Evolutionary conservation across 2,329 filamentous ascomycete genomes (phyloP).

Genomic region (Tolypocladium paradoxum): DNA sequence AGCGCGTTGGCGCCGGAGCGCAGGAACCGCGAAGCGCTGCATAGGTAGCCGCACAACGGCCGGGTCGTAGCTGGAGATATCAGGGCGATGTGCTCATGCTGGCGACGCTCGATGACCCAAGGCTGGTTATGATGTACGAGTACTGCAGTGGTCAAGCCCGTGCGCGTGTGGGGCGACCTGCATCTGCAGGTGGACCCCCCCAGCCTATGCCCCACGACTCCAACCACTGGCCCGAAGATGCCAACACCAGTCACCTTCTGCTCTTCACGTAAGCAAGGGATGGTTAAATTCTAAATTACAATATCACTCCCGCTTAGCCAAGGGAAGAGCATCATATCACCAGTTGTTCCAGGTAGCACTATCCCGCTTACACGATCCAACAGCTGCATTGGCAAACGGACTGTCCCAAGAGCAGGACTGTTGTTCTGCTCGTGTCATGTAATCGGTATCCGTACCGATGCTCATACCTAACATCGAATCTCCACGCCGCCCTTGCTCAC

Average conservation of each 20-base stretch:
- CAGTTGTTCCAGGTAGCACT: too few relatives aligned
- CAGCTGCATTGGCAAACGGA: too few relatives aligned
- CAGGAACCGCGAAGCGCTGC: slow-evolving; percentile 18
- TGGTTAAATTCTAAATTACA: too few relatives aligned
- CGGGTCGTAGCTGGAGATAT: neutral
- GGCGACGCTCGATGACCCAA: neutral
- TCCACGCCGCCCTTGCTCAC: slow-evolving; percentile 55
- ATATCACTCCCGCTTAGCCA: too few relatives aligned
- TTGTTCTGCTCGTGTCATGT: neutral
- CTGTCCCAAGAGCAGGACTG: neutral
- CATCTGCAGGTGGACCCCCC: neutral
- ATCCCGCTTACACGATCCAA: too few relatives aligned
- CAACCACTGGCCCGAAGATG: neutral
- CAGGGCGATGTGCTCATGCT: slow-evolving; percentile 6
- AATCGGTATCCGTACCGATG: too few relatives aligned
- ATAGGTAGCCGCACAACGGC: slow-evolving; percentile 21
- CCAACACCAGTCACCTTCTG: neutral
- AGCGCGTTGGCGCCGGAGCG: slow-evolving; percentile 17
- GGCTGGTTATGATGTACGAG: neutral
- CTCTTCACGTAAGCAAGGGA: neutral
- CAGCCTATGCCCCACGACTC: neutral
- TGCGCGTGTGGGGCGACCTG: neutral
- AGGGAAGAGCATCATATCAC: too few relatives aligned
- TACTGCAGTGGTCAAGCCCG: neutral
- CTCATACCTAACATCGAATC: slow-evolving; percentile 40